Percentiles rank a stretch among this genome's conserved stretches.
phyloP scores from a whole-genome alignment of 2,329 filamentous ascomycete genomes.

The Xylariomycetidae sp. region DNA sequence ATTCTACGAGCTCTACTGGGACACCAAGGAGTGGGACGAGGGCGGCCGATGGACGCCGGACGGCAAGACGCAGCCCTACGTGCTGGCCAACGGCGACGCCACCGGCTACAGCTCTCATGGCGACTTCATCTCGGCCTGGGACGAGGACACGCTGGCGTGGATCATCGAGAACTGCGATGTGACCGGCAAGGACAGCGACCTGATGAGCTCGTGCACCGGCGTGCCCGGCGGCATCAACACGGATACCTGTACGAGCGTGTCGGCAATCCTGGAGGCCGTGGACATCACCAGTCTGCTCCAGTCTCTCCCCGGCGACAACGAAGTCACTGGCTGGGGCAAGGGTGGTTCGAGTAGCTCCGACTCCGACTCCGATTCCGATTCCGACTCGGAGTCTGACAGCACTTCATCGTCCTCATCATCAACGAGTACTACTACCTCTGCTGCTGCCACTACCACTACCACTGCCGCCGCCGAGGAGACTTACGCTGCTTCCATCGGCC shows the following conservation, averaged over 20 bases:
- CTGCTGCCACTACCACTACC: no score
- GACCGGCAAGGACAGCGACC: slow-evolving; percentile 46
- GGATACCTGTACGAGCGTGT: slow-evolving; percentile 44
- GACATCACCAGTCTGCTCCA: slow-evolving; percentile 33
- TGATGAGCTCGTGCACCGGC: slow-evolving; percentile 59
- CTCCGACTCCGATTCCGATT: no score
- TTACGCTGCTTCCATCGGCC: slow-evolving; percentile 16
- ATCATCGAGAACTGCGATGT: slow-evolving; percentile 65
- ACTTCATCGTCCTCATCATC: no score
- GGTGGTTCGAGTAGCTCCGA: slow-evolving; percentile 26
- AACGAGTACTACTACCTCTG: slow-evolving; percentile 1
- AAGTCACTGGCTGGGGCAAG: slow-evolving; percentile 45
- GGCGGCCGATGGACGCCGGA: slow-evolving; percentile 52
- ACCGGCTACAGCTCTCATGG: slow-evolving; percentile 68
- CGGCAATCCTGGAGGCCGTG: slow-evolving; percentile 42
- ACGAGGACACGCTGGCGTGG: slow-evolving; percentile 57
- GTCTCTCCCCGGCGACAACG: slow-evolving; percentile 53
- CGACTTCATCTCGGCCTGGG: slow-evolving; percentile 72
- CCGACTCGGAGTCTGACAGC: slow-evolving; percentile 4
- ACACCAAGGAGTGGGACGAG: slow-evolving; percentile 48
- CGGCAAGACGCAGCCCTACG: slow-evolving; percentile 57
- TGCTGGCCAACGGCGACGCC: slow-evolving; percentile 64
- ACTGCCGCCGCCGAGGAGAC: slow-evolving; percentile 11
- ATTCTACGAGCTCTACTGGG: slow-evolving; percentile 58
- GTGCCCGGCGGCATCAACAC: slow-evolving; percentile 50